Conservation (phyloP, 2,329 filamentous ascomycete genomes). For the Geosmithia morbida region DNA sequence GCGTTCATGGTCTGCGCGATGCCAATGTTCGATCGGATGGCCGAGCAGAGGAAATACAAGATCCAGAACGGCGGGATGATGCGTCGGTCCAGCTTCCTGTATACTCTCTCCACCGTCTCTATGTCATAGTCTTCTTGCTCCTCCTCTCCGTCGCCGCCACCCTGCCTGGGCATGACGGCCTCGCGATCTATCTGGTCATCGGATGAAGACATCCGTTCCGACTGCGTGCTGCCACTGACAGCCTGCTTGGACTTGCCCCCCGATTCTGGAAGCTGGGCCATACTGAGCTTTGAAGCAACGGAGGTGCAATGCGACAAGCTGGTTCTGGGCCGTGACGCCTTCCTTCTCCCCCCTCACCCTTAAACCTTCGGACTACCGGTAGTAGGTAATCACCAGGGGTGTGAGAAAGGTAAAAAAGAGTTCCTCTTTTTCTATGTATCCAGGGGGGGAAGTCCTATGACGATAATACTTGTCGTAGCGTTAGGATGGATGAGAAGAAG, state of each 20-base stretch:
- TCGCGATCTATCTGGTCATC: slow-evolving; percentile 1
- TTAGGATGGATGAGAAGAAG: too few species aligned
- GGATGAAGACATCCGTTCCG: background rate
- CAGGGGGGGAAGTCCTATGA: too few species aligned
- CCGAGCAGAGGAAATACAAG: slow-evolving; percentile 84
- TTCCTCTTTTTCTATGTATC: too few species aligned
- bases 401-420: too few species aligned
- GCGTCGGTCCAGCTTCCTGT: slow-evolving; percentile 40
- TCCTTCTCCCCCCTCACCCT: too few species aligned
- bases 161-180: background rate
- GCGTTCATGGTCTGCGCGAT: slow-evolving; percentile 91
- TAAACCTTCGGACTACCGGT: too few species aligned
- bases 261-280: slow-evolving; percentile 1
- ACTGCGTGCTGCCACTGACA: background rate
- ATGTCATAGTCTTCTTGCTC: slow-evolving; percentile 26
- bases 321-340: too few species aligned
- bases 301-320: slow-evolving; percentile 29
- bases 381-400: too few species aligned
- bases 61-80: slow-evolving; percentile 71
- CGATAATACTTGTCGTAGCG: too few species aligned
- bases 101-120: slow-evolving; percentile 38
- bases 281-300: slow-evolving; percentile 22
- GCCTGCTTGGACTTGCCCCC: too few species aligned
- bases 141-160: background rate
- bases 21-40: slow-evolving; percentile 82